Conservation (phyloP, 2,329 filamentous ascomycete genomes). For the Ceratocystis eucalypticola region DNA sequence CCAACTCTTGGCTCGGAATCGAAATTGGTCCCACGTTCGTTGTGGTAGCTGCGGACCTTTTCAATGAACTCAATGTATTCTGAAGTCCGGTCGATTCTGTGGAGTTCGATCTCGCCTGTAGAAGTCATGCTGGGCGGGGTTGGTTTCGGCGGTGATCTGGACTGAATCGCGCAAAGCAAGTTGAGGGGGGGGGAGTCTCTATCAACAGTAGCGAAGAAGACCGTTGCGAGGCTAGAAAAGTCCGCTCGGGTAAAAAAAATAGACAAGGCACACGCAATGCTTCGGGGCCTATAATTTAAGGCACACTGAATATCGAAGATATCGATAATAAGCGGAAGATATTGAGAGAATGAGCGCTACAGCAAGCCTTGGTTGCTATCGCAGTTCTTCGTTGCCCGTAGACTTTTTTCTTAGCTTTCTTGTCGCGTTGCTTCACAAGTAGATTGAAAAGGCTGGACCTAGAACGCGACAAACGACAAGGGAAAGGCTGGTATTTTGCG, state of each 20-base stretch:
- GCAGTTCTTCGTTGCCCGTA: background rate
- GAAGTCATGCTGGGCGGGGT: conserved; percentile 25
- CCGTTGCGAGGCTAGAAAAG: background rate
- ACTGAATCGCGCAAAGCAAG: background rate
- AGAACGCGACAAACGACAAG: conserved; percentile 16
- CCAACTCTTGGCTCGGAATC: conserved; percentile 74
- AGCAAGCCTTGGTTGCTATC: background rate
- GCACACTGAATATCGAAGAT: background rate
- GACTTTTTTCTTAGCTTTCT: conserved; percentile 3
- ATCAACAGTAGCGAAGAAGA: background rate
- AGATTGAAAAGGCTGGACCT: conserved; percentile 14
- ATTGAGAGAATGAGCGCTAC: background rate
- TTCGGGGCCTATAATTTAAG: background rate
- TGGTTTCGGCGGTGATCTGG: background rate
- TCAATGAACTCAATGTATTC: conserved; percentile 72
- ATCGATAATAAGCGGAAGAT: background rate
- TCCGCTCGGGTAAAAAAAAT: background rate
- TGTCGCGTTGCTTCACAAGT: conserved; percentile 9
- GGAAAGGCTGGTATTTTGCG: conserved; percentile 18
- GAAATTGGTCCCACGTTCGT: conserved; percentile 63
- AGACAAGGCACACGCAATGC: background rate
- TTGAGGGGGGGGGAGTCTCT: background rate
- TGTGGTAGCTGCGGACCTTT: conserved; percentile 59
- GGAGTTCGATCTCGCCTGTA: conserved; percentile 28
- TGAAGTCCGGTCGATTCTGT: conserved; percentile 44